A percentile compares a stretch with the other conserved stretches of the same genome.
These are phyloP conservation scores for Calonectria honghensis DNA, from an alignment of 2,329 filamentous ascomycete species.

Conservation along the genomic window DNA sequence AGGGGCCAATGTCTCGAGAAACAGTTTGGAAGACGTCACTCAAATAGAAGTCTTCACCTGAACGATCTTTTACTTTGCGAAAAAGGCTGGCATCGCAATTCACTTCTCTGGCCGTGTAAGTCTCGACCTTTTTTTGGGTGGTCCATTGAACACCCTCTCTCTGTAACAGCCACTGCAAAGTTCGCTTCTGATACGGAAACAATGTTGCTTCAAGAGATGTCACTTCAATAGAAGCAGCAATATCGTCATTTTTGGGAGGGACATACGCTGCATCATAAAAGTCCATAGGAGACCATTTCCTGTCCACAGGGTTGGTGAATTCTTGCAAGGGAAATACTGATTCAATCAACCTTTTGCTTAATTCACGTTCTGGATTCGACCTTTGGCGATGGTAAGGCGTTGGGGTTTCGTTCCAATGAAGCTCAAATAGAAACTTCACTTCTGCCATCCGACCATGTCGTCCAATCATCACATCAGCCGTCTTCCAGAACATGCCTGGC, in stretches of 20 bases:
- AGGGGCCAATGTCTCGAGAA: slow-evolving; percentile 68
- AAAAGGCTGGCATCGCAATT: slow-evolving; percentile 55
- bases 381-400: slow-evolving; percentile 52
- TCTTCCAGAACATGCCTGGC: slow-evolving; percentile 61
- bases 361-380: slow-evolving; percentile 24
- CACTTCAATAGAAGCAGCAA: slow-evolving; percentile 63
- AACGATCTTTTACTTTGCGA: slow-evolving; percentile 57
- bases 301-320: slow-evolving; percentile 6
- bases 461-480: slow-evolving; percentile 57
- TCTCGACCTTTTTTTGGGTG: slow-evolving; percentile 44
- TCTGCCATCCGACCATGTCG: slow-evolving; percentile 51
- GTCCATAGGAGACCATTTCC: slow-evolving; percentile 67
- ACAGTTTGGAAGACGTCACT: slow-evolving; percentile 79
- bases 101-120: slow-evolving; percentile 36
- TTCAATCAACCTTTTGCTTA: slow-evolving; percentile 61
- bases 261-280: slow-evolving; percentile 84
- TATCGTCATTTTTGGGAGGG: slow-evolving; percentile 67
- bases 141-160: slow-evolving; percentile 77
- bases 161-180: slow-evolving; percentile 81
- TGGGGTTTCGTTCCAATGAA: slow-evolving; percentile 66
- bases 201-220: slow-evolving; percentile 70
- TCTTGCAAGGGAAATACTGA: slow-evolving; percentile 56
- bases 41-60: slow-evolving; percentile 67
- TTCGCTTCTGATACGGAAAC: slow-evolving; percentile 83
- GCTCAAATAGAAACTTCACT: slow-evolving; percentile 58